Evolutionary conservation across 202 grass and related monocot genomes (phyloP).

Genomic region (Schoenoplectus tabernaemontani): DNA sequence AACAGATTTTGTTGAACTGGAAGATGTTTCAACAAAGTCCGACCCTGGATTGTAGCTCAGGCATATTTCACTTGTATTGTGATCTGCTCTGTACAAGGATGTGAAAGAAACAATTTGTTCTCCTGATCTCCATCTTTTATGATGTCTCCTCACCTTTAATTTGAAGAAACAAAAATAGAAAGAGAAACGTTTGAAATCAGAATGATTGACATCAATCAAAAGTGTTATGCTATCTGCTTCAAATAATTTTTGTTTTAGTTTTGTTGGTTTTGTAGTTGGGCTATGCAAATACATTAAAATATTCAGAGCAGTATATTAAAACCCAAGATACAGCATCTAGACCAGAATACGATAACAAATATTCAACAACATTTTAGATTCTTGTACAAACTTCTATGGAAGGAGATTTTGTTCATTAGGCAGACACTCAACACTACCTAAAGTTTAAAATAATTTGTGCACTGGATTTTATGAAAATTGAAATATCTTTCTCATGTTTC

Average conservation of each 20-base stretch:
- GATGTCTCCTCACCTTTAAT: conserved; percentile 60
- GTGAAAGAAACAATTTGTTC: conserved; percentile 56
- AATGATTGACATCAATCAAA: not conserved
- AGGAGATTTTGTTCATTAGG: not conserved
- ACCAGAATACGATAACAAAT: not conserved
- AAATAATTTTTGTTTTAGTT: not conserved
- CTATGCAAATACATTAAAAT: not conserved
- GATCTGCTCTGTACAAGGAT: conserved; percentile 40
- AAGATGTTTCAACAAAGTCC: conserved; percentile 61
- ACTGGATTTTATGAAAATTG: not conserved
- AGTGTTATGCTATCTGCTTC: not conserved
- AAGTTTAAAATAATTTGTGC: not conserved
- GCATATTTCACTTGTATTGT: conserved; percentile 51
- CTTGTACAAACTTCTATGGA: not conserved
- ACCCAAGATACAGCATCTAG: not conserved
- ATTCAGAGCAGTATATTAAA: not conserved
- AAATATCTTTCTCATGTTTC: not conserved
- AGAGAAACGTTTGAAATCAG: not conserved
- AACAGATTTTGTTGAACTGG: conserved; percentile 36
- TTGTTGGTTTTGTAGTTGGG: not conserved
- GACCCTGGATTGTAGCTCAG: conserved; percentile 59
- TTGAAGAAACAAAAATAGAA: conserved; percentile 27
- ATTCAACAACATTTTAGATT: not conserved
- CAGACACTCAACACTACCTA: not conserved
- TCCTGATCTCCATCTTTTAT: conserved; percentile 48